Percentiles rank a stretch among this genome's conserved stretches.
These are phyloP conservation scores for Pseudozyma hubeiensis DNA, from an alignment of 1,284 basidiomycete species.

Conservation along the genomic window DNA sequence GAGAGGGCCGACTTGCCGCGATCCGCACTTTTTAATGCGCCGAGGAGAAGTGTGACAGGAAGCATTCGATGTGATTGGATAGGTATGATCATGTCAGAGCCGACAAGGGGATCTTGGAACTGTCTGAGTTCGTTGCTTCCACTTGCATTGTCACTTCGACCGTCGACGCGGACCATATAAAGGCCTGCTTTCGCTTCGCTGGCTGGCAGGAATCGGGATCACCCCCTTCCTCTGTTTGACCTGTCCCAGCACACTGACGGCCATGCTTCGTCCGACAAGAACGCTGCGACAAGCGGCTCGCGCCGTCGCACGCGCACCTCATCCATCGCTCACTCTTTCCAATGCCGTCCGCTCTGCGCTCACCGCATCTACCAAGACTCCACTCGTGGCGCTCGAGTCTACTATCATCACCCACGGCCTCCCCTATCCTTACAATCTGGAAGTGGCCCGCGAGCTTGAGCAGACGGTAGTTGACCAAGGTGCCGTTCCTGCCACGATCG, in stretches of 20 bases:
- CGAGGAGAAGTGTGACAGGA: no score
- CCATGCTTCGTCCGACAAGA: slow-evolving; percentile 37
- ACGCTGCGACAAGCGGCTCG: slow-evolving; percentile 38
- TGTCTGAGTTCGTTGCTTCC: slow-evolving; percentile 1
- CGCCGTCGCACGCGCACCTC: slow-evolving; percentile 27
- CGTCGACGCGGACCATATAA: slow-evolving; percentile 2
- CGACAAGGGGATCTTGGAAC: slow-evolving; percentile 17
- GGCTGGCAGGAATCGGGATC: not conserved
- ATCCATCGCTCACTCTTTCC: slow-evolving; percentile 29
- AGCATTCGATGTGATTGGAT: no score
- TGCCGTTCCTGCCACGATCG: slow-evolving; percentile 89
- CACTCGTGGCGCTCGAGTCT: slow-evolving; percentile 75
- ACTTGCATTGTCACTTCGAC: not conserved
- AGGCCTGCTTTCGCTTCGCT: not conserved
- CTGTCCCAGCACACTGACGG: not conserved
- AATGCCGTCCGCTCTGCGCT: slow-evolving; percentile 29
- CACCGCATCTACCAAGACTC: slow-evolving; percentile 30
- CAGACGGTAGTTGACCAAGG: slow-evolving; percentile 80
- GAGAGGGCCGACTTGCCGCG: slow-evolving; percentile 27
- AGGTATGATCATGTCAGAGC: no score
- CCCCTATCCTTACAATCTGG: slow-evolving; percentile 78
- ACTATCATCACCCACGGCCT: slow-evolving; percentile 88
- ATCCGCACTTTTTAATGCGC: slow-evolving; percentile 1
- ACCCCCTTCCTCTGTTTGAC: not conserved
- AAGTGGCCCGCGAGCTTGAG: slow-evolving; percentile 81